Evolutionary conservation across 495 filamentous ascomycete species (phyloP).

Genomic region (Penicillium odoratum): DNA sequence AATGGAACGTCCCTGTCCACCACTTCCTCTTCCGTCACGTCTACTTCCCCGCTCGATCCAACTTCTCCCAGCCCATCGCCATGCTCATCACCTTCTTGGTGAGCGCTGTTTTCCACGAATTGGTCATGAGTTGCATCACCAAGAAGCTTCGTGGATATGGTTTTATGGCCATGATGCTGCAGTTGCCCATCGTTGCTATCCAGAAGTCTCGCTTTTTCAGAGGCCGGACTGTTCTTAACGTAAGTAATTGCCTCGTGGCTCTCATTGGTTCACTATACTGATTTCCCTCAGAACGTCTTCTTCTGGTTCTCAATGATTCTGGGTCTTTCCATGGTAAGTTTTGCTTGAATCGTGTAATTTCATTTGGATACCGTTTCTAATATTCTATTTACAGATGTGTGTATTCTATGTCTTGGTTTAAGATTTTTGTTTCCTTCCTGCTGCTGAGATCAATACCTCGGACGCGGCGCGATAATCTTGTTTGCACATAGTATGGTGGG

Average conservation of each 20-base stretch:
- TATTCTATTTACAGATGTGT: conserved; percentile 45
- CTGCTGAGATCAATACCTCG: neutral
- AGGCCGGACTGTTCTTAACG: conserved; percentile 73
- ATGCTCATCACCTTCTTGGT: conserved; percentile 92
- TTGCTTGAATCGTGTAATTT: neutral
- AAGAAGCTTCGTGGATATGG: conserved; percentile 96
- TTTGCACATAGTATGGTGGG: conserved; percentile 3
- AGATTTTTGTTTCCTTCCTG: neutral
- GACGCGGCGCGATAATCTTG: neutral
- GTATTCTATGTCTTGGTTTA: conserved; percentile 57
- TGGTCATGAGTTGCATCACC: conserved; percentile 97
- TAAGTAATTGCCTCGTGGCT: conserved; percentile 25
- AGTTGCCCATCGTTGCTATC: conserved; percentile 89
- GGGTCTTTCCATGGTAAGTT: conserved; percentile 78
- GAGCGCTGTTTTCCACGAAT: conserved; percentile 84
- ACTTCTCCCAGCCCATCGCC: conserved; percentile 75
- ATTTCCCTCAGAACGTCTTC: conserved; percentile 62
- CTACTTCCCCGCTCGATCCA: conserved; percentile 73
- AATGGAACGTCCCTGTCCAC: conserved; percentile 99
- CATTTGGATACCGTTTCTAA: conserved; percentile 8
- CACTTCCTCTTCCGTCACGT: conserved; percentile 95
- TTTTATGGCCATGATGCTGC: conserved; percentile 91
- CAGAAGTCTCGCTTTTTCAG: conserved; percentile 78
- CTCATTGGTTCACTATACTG: neutral
- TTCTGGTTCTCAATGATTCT: conserved; percentile 97